Base-by-base conservation (phyloP, 148 eudicot genomes). In the Nepenthes mirabilis region DNA sequence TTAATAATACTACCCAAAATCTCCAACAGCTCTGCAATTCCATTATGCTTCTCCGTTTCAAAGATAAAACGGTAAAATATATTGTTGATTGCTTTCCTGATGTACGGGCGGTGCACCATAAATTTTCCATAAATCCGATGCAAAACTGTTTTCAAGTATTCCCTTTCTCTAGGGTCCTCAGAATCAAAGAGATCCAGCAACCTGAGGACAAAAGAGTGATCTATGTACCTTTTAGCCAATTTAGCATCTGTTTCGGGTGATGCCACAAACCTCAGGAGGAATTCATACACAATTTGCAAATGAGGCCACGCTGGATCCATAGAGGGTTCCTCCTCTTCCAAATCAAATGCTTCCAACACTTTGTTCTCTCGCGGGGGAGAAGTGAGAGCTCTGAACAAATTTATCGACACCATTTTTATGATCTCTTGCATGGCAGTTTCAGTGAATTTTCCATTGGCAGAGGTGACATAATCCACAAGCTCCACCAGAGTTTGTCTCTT, bases 111-210 rank as follows among this genome's bases (percentile, higher is more conserved):
- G 32, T 57, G 60, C 60, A 57, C 60, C 60, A 57, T 57, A 57
- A 57, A 57, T 37, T 57, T 57, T 14, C 60, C 60, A 57, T 57
- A 57, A 5, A 57, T 57, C 2, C 60, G 60, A 37, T 57, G 60
- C 60, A 57, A 14, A 57, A 57, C 47, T 2, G 60, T 57, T 57
- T 57, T 57, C 60, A 57, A 14, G 47, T 57, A 57, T 14, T 57
- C 60, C 60, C 60, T 57, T 57, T 57, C 60, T 36, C 47, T 57
- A n/a, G 47, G 60, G 34, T 57, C 60, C 60, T 57, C 60, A 57
- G 60, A 57, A 36, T 57, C 60, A 57, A 57, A 57, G n/a, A 57
- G 47, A 14, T 57, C 60, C 47, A 57, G 14, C 60, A 57, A 36
- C 33, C 60, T 57, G 14, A 57, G 32, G 45, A 57, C 60, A 35